Evolutionary conservation across 1,284 basidiomycete genomes (phyloP).

Genomic region (Sanghuangporus sanghuang): DNA sequence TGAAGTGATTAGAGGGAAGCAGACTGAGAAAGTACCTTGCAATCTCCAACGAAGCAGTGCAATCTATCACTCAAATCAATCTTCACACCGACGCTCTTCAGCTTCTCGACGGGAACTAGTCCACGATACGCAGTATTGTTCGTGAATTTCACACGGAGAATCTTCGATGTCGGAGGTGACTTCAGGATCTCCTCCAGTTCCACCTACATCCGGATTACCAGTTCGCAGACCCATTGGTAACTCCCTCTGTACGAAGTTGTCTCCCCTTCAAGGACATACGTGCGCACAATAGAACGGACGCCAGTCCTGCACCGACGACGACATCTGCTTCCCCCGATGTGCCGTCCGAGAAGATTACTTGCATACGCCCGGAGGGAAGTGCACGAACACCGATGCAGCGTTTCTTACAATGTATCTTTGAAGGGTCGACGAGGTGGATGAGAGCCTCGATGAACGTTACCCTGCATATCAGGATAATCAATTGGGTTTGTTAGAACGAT

Average conservation of each 20-base stretch:
- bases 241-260: constrained; percentile 9
- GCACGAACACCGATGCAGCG: constrained; percentile 31
- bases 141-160: constrained; percentile 32
- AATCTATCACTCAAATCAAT: constrained; percentile 33
- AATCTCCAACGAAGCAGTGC: constrained; percentile 37
- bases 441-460: constrained; percentile 46
- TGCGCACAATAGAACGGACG: constrained; percentile 41
- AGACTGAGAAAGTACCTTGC: constrained; percentile 32
- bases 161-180: not conserved
- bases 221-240: not conserved
- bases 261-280: constrained; percentile 26
- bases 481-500: not conserved
- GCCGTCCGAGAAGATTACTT: constrained; percentile 42
- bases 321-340: constrained; percentile 43
- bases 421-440: constrained; percentile 36
- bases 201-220: not conserved
- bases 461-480: constrained; percentile 23
- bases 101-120: constrained; percentile 33
- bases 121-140: constrained; percentile 43
- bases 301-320: constrained; percentile 52
- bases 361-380: constrained; percentile 15
- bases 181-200: not conserved
- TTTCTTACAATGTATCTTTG: constrained; percentile 42
- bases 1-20: not conserved
- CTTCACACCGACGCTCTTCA: constrained; percentile 37